Conservation (phyloP, 345 rosid genomes). For the Linum usitatissimum region DNA sequence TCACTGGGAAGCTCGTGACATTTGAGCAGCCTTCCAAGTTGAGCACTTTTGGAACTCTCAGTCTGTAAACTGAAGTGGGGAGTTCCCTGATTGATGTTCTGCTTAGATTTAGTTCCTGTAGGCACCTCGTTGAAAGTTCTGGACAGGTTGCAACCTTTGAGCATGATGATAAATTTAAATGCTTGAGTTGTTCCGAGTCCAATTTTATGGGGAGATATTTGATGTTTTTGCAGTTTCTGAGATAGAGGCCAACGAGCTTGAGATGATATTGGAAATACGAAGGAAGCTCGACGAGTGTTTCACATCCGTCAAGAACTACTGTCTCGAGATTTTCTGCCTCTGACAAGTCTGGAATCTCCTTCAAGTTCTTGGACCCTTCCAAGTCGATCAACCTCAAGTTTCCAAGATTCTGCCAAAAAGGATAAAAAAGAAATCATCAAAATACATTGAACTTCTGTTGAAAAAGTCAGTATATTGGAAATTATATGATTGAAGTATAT, state of each 20-base stretch:
- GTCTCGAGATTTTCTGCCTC: neutral
- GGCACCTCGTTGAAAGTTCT: neutral
- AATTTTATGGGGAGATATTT: neutral
- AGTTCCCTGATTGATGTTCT: neutral
- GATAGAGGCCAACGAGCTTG: neutral
- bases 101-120: neutral
- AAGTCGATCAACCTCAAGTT: neutral
- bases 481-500: too few species aligned
- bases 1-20: neutral
- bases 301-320: neutral
- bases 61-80: neutral
- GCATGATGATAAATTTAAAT: neutral
- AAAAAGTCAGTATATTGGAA: neutral
- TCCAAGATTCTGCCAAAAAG: neutral
- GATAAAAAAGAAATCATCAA: neutral
- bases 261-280: neutral
- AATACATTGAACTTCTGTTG: neutral
- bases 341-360: neutral
- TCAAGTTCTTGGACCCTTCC: neutral
- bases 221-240: neutral
- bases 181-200: neutral
- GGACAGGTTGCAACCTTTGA: neutral
- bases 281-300: neutral
- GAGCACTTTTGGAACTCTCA: neutral
- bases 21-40: constrained; percentile 1